Percentiles rank a stretch among this genome's conserved stretches.
phyloP scores from a whole-genome alignment of 768 basidiomycete genomes.

The Leccinellum rugosiceps region DNA sequence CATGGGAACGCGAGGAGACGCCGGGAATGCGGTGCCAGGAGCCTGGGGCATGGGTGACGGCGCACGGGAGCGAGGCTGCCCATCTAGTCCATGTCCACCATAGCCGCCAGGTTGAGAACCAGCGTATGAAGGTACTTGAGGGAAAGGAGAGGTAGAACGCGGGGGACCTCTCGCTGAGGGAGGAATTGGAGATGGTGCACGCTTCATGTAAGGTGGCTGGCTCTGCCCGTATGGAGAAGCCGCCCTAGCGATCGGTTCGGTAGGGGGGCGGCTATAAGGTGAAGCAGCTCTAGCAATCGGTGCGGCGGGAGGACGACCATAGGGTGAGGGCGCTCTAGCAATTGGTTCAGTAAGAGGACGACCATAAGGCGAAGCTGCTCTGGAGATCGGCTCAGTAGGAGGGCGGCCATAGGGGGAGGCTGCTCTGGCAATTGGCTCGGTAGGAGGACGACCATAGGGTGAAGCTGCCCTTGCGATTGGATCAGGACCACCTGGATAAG shows the following conservation, averaged over 20 bases:
- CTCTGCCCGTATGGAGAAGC: slow-evolving; percentile 30
- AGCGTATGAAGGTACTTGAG: slow-evolving; percentile 29
- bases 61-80: slow-evolving; percentile 47
- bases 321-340: slow-evolving; percentile 27
- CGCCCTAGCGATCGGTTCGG: slow-evolving; percentile 40
- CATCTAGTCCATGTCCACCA: slow-evolving; percentile 58
- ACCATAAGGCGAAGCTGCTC: slow-evolving; percentile 32
- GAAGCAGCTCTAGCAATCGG: slow-evolving; percentile 38
- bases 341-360: slow-evolving; percentile 39
- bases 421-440: slow-evolving; percentile 20
- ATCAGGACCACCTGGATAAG: slow-evolving; percentile 37
- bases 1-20: slow-evolving; percentile 29
- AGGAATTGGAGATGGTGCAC: slow-evolving; percentile 31
- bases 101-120: slow-evolving; percentile 39
- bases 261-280: slow-evolving; percentile 34
- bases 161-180: slow-evolving; percentile 17
- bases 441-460: slow-evolving; percentile 32
- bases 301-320: slow-evolving; percentile 33
- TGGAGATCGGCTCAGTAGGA: slow-evolving; percentile 37
- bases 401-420: slow-evolving; percentile 34
- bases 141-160: slow-evolving; percentile 32
- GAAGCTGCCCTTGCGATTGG: slow-evolving; percentile 32
- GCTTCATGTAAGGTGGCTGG: slow-evolving; percentile 24
- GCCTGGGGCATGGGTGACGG: slow-evolving; percentile 50
- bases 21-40: slow-evolving; percentile 27